Conservation (phyloP, 495 filamentous ascomycete genomes). For the Hyaloscypha variabilis region DNA sequence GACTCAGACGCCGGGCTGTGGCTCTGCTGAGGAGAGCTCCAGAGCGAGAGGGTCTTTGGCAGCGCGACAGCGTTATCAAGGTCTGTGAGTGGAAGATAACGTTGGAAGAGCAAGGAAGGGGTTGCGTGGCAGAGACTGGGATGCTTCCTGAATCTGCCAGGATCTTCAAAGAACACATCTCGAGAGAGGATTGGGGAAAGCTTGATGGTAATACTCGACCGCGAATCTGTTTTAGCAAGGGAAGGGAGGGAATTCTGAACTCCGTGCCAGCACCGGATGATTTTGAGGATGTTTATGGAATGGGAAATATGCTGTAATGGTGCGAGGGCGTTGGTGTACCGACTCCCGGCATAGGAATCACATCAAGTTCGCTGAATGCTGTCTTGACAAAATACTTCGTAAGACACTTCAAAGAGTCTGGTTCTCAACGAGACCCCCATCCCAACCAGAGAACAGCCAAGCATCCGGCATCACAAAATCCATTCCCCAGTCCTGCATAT, state of each 20-base stretch:
- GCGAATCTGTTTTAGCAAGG: not conserved
- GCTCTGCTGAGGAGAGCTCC: slow-evolving; percentile 5
- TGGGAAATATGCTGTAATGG: slow-evolving; percentile 16
- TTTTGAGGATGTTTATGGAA: not conserved
- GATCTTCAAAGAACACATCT: slow-evolving; percentile 13
- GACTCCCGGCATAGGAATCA: no score
- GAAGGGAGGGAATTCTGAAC: not conserved
- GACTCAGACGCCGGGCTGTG: slow-evolving; percentile 6
- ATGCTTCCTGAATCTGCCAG: slow-evolving; percentile 4
- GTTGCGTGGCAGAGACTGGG: not conserved
- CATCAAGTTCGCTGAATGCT: no score
- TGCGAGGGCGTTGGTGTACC: not conserved
- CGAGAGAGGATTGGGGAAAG: not conserved
- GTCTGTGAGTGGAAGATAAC: slow-evolving; percentile 17
- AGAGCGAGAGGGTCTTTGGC: slow-evolving; percentile 19
- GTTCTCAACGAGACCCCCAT: no score
- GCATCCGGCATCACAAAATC: no score
- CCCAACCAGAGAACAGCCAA: no score
- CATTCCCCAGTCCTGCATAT: no score
- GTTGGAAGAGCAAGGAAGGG: slow-evolving; percentile 15
- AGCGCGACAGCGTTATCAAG: slow-evolving; percentile 11
- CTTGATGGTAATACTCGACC: not conserved
- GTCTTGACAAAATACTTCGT: no score
- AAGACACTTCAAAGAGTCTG: no score
- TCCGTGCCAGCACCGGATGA: not conserved